Conservation (phyloP, 495 filamentous ascomycete genomes). For the Tuber calosporum region DNA sequence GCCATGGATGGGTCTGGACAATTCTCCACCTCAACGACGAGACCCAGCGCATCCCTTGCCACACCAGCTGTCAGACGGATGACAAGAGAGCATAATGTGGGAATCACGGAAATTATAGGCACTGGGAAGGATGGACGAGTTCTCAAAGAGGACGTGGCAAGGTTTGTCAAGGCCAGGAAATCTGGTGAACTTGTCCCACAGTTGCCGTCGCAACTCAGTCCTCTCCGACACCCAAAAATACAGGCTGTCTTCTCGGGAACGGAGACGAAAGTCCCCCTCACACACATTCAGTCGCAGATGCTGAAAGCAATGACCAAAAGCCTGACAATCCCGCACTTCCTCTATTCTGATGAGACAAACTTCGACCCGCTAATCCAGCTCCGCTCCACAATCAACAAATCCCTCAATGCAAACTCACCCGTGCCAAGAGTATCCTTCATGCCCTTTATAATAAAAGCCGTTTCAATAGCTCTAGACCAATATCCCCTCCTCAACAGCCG, state of each 20-base stretch:
- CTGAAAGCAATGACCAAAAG: slow-evolving; percentile 98
- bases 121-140: slow-evolving; percentile 91
- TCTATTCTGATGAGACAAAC: slow-evolving; percentile 81
- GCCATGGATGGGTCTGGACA: slow-evolving; percentile 15
- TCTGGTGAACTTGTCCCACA: slow-evolving; percentile 18
- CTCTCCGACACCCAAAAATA: slow-evolving; percentile 17
- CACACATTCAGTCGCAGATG: slow-evolving; percentile 81
- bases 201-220: slow-evolving; percentile 9
- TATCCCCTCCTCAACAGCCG: slow-evolving; percentile 84
- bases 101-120: slow-evolving; percentile 69
- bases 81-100: slow-evolving; percentile 64
- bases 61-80: slow-evolving; percentile 90
- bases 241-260: slow-evolving; percentile 18
- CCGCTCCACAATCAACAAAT: slow-evolving; percentile 60
- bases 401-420: slow-evolving; percentile 33
- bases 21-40: slow-evolving; percentile 41
- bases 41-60: slow-evolving; percentile 60
- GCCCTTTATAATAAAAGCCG: slow-evolving; percentile 88
- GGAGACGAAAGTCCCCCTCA: slow-evolving; percentile 61
- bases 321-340: slow-evolving; percentile 82
- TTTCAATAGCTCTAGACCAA: slow-evolving; percentile 70
- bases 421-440: slow-evolving; percentile 68
- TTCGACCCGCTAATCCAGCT: slow-evolving; percentile 63
- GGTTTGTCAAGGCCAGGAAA: slow-evolving; percentile 48
- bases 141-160: slow-evolving; percentile 86